Conservation (phyloP, 805 yeast genomes). For the Isabelozyma pseudorhagii region DNA sequence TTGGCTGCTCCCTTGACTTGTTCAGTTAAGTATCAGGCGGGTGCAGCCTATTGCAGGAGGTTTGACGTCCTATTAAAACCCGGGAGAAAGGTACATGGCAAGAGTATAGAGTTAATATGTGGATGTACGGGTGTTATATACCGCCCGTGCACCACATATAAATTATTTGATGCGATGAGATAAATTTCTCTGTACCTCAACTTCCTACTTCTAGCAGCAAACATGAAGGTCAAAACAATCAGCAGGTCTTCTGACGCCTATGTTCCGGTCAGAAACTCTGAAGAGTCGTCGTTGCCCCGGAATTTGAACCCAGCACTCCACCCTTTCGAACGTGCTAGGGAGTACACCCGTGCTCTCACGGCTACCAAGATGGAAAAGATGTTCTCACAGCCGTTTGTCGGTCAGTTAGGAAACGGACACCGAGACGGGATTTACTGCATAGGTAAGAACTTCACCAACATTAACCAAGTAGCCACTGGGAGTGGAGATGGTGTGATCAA, state of each 20-base stretch:
- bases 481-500: slow-evolving; percentile 94
- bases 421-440: slow-evolving; percentile 89
- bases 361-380: slow-evolving; percentile 94
- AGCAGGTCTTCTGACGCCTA: slow-evolving; percentile 88
- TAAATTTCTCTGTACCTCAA: neutral
- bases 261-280: slow-evolving; percentile 88
- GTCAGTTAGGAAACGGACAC: slow-evolving; percentile 93
- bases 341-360: slow-evolving; percentile 88
- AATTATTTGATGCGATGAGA: neutral
- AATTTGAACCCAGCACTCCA: slow-evolving; percentile 92
- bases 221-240: slow-evolving; percentile 84
- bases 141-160: neutral
- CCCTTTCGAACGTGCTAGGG: slow-evolving; percentile 96
- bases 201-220: neutral
- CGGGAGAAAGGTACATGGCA: too few species aligned
- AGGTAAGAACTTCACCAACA: slow-evolving; percentile 69
- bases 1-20: too few species aligned
- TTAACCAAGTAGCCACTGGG: slow-evolving; percentile 83
- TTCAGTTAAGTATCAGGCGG: too few species aligned
- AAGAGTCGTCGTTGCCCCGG: slow-evolving; percentile 82
- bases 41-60: too few species aligned
- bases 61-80: too few species aligned
- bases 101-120: too few species aligned
- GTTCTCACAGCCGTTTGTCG: slow-evolving; percentile 97
- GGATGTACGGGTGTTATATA: neutral